Evolutionary conservation across 2,329 filamentous ascomycete species (phyloP).

Genomic region (Cladosporium sp.): DNA sequence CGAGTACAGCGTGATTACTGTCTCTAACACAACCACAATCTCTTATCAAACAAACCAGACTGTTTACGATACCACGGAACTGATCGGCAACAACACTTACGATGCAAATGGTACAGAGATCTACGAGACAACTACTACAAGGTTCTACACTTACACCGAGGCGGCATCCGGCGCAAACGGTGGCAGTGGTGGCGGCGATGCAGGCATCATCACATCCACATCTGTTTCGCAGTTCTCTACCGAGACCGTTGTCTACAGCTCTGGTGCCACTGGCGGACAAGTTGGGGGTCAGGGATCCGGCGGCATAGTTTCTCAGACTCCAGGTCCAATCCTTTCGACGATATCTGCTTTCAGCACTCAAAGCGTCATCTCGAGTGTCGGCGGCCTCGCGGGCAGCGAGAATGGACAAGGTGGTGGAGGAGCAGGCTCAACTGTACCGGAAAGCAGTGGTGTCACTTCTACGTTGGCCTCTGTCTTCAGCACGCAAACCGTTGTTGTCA

Average conservation of each 20-base stretch:
- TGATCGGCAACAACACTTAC: conserved; percentile 22
- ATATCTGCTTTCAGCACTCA: conserved; percentile 19
- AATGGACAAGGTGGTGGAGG: conserved; percentile 7
- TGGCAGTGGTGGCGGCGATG: conserved; percentile 18
- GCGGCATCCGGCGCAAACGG: conserved; percentile 14
- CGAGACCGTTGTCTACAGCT: conserved; percentile 7
- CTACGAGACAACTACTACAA: conserved; percentile 22
- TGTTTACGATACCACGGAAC: conserved; percentile 20
- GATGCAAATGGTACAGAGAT: conserved; percentile 22
- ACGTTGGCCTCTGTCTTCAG: background rate
- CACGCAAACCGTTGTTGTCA: background rate
- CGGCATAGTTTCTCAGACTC: background rate
- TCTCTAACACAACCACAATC: conserved; percentile 17
- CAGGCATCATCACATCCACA: conserved; percentile 21
- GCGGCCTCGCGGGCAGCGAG: conserved; percentile 13
- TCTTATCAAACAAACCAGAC: conserved; percentile 12
- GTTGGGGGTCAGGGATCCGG: conserved; percentile 10
- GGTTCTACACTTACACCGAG: conserved; percentile 20
- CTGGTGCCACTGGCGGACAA: conserved; percentile 2
- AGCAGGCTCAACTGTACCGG: conserved; percentile 13
- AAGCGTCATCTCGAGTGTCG: conserved; percentile 17
- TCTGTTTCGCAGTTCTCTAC: conserved; percentile 5
- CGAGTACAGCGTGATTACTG: conserved; percentile 16
- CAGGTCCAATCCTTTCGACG: conserved; percentile 10
- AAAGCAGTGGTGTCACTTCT: conserved; percentile 2